A percentile compares a stretch with the other conserved stretches of the same genome.
Conservation (phyloP, 2,329 filamentous ascomycete genomes). For the Elsinoe fawcettii region DNA sequence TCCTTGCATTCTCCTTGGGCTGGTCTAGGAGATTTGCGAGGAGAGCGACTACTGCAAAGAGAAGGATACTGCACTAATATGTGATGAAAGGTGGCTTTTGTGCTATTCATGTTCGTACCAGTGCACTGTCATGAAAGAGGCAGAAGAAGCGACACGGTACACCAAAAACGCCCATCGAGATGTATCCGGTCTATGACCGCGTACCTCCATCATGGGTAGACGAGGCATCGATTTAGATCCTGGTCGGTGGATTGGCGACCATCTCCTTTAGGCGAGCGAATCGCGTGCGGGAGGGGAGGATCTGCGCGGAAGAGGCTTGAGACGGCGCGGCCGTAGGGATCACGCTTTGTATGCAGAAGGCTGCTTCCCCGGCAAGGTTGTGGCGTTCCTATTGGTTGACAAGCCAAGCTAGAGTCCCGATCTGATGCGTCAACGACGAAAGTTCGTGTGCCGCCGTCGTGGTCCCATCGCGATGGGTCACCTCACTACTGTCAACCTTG, state of each 20-base stretch:
- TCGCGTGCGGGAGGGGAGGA: neutral
- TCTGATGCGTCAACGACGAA: neutral
- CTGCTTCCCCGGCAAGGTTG: slow-evolving; percentile 13
- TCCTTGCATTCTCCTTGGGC: neutral
- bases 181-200: slow-evolving; percentile 1
- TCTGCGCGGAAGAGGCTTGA: slow-evolving; percentile 8
- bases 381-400: neutral
- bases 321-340: slow-evolving; percentile 14
- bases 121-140: neutral
- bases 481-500: too few relatives aligned
- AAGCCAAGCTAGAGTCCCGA: neutral
- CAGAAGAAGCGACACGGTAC: neutral
- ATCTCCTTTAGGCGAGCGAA: slow-evolving; percentile 4
- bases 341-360: neutral
- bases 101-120: neutral
- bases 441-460: neutral
- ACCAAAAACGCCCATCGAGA: neutral
- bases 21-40: neutral
- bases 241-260: slow-evolving; percentile 12
- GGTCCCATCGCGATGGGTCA: neutral
- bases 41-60: neutral
- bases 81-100: neutral
- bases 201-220: neutral
- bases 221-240: slow-evolving; percentile 5
- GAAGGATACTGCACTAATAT: neutral